These are phyloP conservation scores for Suillus brevipes DNA, from an alignment of 768 basidiomycete genomes.

Conservation along the genomic window DNA sequence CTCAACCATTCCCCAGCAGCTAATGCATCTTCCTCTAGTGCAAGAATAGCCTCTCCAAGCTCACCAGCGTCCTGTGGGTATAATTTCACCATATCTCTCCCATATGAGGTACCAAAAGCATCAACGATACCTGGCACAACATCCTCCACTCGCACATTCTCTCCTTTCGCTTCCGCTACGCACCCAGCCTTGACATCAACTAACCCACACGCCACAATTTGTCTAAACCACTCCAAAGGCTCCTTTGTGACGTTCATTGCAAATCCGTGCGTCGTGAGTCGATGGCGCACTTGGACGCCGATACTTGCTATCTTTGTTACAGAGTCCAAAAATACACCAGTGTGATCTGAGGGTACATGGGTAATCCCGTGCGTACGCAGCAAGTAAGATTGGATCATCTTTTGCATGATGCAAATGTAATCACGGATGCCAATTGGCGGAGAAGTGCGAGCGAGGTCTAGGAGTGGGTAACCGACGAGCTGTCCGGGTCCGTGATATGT, in stretches of 20 bases:
- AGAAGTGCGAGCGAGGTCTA: constrained; percentile 81
- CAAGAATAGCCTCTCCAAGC: constrained; percentile 47
- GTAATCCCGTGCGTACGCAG: constrained; percentile 56
- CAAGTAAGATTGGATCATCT: constrained; percentile 64
- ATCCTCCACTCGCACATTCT: constrained; percentile 41
- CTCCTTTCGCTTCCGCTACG: constrained; percentile 48
- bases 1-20: constrained; percentile 43
- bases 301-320: constrained; percentile 90
- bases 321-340: constrained; percentile 86
- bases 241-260: constrained; percentile 86
- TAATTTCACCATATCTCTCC: constrained; percentile 49
- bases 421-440: constrained; percentile 72
- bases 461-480: constrained; percentile 90
- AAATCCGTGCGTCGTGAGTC: constrained; percentile 94
- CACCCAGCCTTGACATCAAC: constrained; percentile 78
- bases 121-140: constrained; percentile 54
- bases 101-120: constrained; percentile 49
- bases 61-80: constrained; percentile 44
- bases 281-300: constrained; percentile 93
- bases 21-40: constrained; percentile 46
- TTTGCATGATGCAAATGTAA: constrained; percentile 85
- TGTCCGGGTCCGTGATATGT: constrained; percentile 99
- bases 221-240: constrained; percentile 82
- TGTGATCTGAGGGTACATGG: constrained; percentile 69
- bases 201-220: constrained; percentile 89